A percentile compares a stretch with the other conserved stretches of the same genome.
Evolutionary conservation across 805 yeast species (phyloP).

Genomic region (Metschnikowia lachancei): DNA sequence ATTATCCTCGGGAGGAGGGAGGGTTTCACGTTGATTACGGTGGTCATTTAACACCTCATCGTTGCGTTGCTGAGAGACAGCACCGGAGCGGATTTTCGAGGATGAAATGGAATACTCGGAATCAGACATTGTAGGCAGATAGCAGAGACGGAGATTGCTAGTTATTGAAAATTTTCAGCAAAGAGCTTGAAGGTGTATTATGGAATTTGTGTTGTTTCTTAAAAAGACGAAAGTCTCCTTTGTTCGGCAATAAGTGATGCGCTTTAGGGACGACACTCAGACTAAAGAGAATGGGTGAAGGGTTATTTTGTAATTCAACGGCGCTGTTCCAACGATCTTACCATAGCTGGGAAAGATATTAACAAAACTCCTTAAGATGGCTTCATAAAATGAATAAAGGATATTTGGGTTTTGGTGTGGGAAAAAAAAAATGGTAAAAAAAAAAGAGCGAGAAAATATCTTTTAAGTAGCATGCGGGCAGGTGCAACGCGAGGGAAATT

Average conservation of each 20-base stretch:
- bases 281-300: conserved; percentile 1
- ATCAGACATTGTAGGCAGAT: conserved; percentile 36
- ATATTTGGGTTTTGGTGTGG: conserved; percentile 2
- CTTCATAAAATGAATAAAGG: conserved; percentile 6
- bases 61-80: conserved; percentile 19
- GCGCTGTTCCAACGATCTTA: conserved; percentile 11
- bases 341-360: conserved; percentile 11
- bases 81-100: conserved; percentile 20
- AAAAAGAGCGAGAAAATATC: neutral
- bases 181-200: neutral
- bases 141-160: neutral
- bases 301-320: neutral
- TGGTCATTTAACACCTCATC: conserved; percentile 42
- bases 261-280: conserved; percentile 5
- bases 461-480: neutral
- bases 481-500: neutral
- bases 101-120: conserved; percentile 36
- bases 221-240: too few species aligned
- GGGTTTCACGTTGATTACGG: conserved; percentile 35
- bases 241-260: neutral
- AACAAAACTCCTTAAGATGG: conserved; percentile 2
- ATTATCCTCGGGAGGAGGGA: conserved; percentile 28
- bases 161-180: neutral
- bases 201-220: neutral
- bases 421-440: neutral